phyloP scores from a whole-genome alignment of 129 eudicot genomes.

The Pseudognaphalium luteoalbum region DNA sequence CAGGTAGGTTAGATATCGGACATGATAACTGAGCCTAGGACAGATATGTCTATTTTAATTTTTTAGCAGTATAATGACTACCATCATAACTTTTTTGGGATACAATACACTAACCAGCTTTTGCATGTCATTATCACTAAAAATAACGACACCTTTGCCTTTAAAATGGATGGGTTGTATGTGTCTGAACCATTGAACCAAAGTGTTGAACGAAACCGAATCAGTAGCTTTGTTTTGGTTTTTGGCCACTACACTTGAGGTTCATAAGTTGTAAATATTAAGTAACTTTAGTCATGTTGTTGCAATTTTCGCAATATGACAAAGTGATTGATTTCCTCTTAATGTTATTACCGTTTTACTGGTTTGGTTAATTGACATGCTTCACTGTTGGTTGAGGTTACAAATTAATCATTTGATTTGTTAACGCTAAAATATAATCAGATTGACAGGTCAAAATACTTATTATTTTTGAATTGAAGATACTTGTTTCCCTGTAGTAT shows the following conservation, averaged over 20 bases:
- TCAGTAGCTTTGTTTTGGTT: not conserved
- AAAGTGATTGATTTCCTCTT: too few species aligned
- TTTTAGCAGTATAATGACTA: too few species aligned
- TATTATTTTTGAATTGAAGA: too few species aligned
- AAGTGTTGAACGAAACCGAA: not conserved
- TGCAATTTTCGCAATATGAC: not conserved
- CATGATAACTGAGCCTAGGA: not conserved
- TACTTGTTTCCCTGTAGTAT: too few species aligned
- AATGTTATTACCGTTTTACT: too few species aligned
- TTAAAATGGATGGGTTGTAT: not conserved
- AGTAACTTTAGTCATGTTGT: not conserved
- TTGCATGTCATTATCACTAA: not conserved
- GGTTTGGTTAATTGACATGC: too few species aligned
- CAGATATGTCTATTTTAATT: not conserved
- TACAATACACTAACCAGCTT: not conserved
- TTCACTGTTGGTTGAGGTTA: too few species aligned
- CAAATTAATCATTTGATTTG: too few species aligned
- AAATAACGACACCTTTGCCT: not conserved
- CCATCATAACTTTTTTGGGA: not conserved
- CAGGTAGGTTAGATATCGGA: slow-evolving; percentile 7
- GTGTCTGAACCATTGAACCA: not conserved
- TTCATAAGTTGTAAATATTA: too few species aligned
- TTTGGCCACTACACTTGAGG: too few species aligned
- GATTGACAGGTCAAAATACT: too few species aligned
- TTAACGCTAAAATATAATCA: too few species aligned